These are phyloP conservation scores for Ceratobasidium sp. DNA, from an alignment of 1,284 basidiomycete species.

Conservation along the genomic window DNA sequence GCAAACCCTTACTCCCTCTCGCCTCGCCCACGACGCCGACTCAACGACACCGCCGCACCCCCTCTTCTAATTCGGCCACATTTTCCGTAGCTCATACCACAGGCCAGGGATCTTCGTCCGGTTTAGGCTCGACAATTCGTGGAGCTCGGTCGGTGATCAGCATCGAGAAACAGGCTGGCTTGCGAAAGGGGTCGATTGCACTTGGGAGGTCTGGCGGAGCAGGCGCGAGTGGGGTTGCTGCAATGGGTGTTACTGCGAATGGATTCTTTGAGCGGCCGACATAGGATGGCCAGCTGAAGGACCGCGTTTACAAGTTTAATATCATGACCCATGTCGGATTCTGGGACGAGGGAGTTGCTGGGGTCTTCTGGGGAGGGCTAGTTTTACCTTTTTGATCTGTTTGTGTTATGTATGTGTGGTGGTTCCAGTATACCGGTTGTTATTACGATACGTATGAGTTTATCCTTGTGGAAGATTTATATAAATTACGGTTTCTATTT, in stretches of 20 bases:
- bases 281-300: not conserved
- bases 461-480: not conserved
- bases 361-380: not conserved
- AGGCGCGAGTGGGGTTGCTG: conserved; percentile 75
- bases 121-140: conserved; percentile 49
- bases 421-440: conserved; percentile 17
- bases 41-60: conserved; percentile 17
- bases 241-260: conserved; percentile 69
- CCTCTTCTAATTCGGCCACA: conserved; percentile 22
- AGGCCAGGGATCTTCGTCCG: conserved; percentile 48
- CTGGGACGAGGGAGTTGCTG: too few relatives aligned
- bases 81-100: conserved; percentile 50
- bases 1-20: not conserved
- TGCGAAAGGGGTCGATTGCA: conserved; percentile 64
- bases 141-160: conserved; percentile 65
- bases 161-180: conserved; percentile 56
- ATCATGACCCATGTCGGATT: too few relatives aligned
- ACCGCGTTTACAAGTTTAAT: not conserved
- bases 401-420: too few relatives aligned
- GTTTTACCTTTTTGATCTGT: not conserved
- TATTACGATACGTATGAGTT: conserved; percentile 25
- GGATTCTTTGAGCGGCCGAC: conserved; percentile 63
- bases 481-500: not conserved
- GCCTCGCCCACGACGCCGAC: conserved; percentile 6
- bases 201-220: conserved; percentile 59